These are phyloP conservation scores for Eucalyptus curtisii DNA, from an alignment of 345 rosid genomes.

Conservation along the genomic window DNA sequence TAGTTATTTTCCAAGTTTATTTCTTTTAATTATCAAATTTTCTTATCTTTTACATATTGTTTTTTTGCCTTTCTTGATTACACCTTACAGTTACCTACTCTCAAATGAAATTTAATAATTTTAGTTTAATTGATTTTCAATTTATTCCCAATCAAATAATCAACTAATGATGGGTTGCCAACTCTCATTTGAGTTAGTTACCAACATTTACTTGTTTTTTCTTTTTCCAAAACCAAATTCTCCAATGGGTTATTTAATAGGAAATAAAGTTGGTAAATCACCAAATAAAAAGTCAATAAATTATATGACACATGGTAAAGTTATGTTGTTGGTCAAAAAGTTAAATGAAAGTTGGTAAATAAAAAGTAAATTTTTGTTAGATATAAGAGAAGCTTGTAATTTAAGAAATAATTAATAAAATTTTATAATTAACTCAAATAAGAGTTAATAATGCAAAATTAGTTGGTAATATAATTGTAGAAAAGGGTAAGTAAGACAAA, in stretches of 20 bases:
- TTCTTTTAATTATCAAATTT: not conserved
- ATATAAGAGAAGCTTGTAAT: not conserved
- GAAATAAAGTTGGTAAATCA: not conserved
- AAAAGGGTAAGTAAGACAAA: not conserved
- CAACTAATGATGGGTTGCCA: not conserved
- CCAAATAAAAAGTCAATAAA: not conserved
- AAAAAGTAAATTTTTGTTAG: not conserved
- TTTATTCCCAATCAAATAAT: not conserved
- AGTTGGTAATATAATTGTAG: not conserved
- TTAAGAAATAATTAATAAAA: not conserved
- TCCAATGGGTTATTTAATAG: not conserved
- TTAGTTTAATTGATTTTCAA: not conserved
- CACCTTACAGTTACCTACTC: not conserved
- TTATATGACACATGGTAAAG: not conserved
- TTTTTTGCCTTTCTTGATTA: not conserved
- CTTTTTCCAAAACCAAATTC: not conserved
- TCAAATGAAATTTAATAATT: not conserved
- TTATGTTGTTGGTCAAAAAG: not conserved
- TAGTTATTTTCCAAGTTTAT: not conserved
- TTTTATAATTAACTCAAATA: not conserved
- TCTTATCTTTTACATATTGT: not conserved
- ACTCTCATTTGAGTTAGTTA: not conserved
- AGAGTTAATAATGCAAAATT: not conserved
- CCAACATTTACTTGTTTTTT: not conserved
- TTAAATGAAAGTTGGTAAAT: not conserved